Evolutionary conservation across 2,329 filamentous ascomycete genomes (phyloP), one percentile per base, ranked within the genome.

Genomic region (Lithohypha guttulata): DNA sequence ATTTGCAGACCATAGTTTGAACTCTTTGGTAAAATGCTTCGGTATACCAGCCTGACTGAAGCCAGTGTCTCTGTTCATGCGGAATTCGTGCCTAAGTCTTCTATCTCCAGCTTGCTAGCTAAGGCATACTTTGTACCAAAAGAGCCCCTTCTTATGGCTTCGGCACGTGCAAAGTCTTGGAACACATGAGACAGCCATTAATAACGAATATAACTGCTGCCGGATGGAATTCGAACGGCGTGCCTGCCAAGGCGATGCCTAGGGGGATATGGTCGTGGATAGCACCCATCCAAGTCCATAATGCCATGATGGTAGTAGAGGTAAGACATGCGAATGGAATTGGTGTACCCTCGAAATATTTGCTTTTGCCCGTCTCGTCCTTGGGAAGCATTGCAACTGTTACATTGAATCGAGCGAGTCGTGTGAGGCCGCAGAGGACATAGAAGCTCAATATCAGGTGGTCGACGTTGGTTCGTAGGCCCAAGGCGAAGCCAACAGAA

Each of bases 391-490:
- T 78, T 23, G 79, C 73, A 25, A 91, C 87, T 8, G 91, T 96
- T 36, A 98, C 91, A 61, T 98, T 98, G 77, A 98, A 98, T 49
- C 91, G 82, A 31, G 91, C 91, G 8, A 98, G 77, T 34, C 91
- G 80, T 2, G 87, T 93, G 32, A 98, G 77, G 42, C 91, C 91
- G 19, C 46, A 49, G 36, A 98, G 81, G 30, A 96, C 86, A 63
- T 96, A 98, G 63, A 89, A 85, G 42, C 81, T 71, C 31, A 98
- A 68, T 42, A 68, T 70, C 39, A 93, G 53, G 54, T 93, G 87
- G 64, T 98, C 91, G 55, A 84, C 59, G 2, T 77, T 66, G 8
- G 87, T 93, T 57, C 86, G 86, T 46, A 95, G 65, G 53, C 91
- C 91, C 52, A 98, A 75, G 34, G 84, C 78, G 61, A 96, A 94